These are phyloP conservation scores for Coniferiporia weirii DNA, from an alignment of 1,284 basidiomycete genomes.

Conservation along the genomic window DNA sequence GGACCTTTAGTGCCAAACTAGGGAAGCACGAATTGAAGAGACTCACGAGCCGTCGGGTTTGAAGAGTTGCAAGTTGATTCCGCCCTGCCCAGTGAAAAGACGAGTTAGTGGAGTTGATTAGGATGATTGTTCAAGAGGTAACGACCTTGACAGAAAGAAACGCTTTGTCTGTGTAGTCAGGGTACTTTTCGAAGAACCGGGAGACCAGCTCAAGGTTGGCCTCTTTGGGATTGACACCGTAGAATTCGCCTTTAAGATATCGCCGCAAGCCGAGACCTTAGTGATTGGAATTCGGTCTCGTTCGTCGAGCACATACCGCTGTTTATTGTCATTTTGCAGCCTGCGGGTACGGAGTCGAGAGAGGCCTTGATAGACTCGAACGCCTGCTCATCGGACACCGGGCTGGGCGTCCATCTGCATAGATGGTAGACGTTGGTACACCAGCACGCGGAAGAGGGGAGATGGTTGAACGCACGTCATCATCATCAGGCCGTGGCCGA, in stretches of 20 bases:
- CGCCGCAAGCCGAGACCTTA: too few species aligned
- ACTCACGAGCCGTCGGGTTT: conserved; percentile 29
- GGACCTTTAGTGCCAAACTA: neutral
- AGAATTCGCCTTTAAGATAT: conserved; percentile 38
- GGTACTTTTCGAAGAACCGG: conserved; percentile 45
- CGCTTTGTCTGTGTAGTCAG: conserved; percentile 46
- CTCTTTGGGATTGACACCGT: conserved; percentile 31
- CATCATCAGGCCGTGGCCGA: conserved; percentile 46
- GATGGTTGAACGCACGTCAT: conserved; percentile 40
- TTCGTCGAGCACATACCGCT: conserved; percentile 31
- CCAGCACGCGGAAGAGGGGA: neutral
- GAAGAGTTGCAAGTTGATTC: conserved; percentile 22
- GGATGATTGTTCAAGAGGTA: neutral
- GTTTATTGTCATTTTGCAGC: conserved; percentile 44
- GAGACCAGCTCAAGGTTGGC: conserved; percentile 39
- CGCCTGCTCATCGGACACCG: conserved; percentile 46
- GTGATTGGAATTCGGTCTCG: neutral
- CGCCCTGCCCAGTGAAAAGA: conserved; percentile 35
- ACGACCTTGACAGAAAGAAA: conserved; percentile 41
- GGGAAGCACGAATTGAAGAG: conserved; percentile 21
- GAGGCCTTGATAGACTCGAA: conserved; percentile 62
- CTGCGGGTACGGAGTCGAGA: conserved; percentile 44
- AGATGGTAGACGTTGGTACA: neutral
- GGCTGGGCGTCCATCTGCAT: conserved; percentile 33
- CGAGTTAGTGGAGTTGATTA: neutral